Conservation (phyloP, 495 filamentous ascomycete species). For the Hypoxylon subgilvum region DNA sequence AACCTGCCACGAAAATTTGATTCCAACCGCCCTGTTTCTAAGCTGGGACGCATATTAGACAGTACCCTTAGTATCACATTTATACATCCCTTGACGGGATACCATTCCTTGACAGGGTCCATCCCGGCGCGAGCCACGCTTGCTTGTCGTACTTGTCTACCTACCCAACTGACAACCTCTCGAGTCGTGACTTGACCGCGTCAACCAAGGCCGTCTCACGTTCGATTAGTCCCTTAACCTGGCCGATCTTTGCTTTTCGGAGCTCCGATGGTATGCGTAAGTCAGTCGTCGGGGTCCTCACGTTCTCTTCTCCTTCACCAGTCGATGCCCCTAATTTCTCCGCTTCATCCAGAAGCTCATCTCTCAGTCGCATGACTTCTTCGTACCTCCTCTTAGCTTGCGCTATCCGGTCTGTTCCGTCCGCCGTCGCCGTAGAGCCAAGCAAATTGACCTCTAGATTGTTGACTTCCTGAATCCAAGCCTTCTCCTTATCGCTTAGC, state of each 20-base stretch:
- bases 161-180: conserved; percentile 48
- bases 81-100: conserved; percentile 26
- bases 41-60: conserved; percentile 25
- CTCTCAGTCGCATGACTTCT: conserved; percentile 52
- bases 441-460: conserved; percentile 51
- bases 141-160: conserved; percentile 6
- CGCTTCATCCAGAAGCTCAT: conserved; percentile 60
- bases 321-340: conserved; percentile 45
- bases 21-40: conserved; percentile 33
- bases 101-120: conserved; percentile 11
- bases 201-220: conserved; percentile 67
- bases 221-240: conserved; percentile 74
- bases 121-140: conserved; percentile 22
- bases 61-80: conserved; percentile 38
- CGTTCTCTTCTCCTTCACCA: conserved; percentile 39
- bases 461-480: conserved; percentile 70
- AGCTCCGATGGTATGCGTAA: conserved; percentile 69
- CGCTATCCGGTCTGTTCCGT: conserved; percentile 38
- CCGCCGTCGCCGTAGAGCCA: conserved; percentile 44
- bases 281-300: conserved; percentile 37
- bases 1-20: conserved; percentile 28
- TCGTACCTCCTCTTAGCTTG: conserved; percentile 55
- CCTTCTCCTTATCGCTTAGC: conserved; percentile 75
- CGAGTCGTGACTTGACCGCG: conserved; percentile 59
- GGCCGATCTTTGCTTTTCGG: conserved; percentile 68